Percentiles rank a stretch among this genome's conserved stretches.
phyloP scores from a whole-genome alignment of 768 basidiomycete genomes.

The Paxillus rubicundulus region DNA sequence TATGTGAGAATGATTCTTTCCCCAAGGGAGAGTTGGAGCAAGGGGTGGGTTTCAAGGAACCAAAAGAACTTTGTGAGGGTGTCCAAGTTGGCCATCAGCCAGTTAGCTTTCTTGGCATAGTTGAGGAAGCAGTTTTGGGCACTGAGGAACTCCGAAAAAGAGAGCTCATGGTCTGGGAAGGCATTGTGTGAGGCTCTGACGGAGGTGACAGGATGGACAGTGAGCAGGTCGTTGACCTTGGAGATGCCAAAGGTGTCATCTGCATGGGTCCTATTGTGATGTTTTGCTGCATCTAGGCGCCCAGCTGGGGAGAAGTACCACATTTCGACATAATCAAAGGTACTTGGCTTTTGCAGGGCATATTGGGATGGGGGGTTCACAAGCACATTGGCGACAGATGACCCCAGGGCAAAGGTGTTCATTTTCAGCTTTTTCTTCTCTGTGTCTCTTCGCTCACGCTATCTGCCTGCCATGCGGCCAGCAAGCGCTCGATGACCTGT shows the following conservation, averaged over 20 bases:
- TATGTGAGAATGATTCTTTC: neutral
- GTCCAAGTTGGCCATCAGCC: neutral
- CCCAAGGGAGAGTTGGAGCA: neutral
- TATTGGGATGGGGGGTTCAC: neutral
- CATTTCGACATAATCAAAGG: neutral
- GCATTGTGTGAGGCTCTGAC: conserved; percentile 6
- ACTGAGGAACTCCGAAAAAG: conserved; percentile 9
- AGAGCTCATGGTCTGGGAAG: too few species aligned
- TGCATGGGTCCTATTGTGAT: neutral
- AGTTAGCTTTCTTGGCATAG: neutral
- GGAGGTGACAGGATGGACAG: conserved; percentile 9
- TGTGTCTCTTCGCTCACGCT: neutral
- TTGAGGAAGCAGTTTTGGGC: conserved; percentile 12
- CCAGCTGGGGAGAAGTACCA: conserved; percentile 13
- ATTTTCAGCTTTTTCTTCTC: neutral
- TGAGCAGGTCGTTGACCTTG: conserved; percentile 2
- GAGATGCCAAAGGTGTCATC: conserved; percentile 14
- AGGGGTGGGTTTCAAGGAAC: conserved; percentile 4
- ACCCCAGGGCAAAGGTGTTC: neutral
- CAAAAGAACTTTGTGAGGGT: conserved; percentile 4
- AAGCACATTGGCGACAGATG: too few species aligned
- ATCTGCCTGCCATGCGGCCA: too few species aligned
- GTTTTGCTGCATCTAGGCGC: neutral
- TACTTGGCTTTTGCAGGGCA: conserved; percentile 5
- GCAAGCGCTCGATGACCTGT: too few species aligned